These are phyloP conservation scores for Lepiota venenata DNA, from an alignment of 768 basidiomycete species.

Conservation along the genomic window DNA sequence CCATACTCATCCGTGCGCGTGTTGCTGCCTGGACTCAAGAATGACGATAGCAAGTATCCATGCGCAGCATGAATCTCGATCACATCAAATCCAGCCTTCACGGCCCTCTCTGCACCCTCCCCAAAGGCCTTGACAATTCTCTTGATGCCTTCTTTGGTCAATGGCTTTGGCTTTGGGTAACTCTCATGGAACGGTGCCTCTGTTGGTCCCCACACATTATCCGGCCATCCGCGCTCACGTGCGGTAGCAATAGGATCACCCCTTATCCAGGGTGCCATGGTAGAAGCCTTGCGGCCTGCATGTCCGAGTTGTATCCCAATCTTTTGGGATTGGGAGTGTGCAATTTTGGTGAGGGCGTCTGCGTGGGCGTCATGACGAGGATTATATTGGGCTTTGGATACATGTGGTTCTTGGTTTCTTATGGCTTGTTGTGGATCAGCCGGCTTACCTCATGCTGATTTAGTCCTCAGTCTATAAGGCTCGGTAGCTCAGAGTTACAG, in stretches of 20 bases:
- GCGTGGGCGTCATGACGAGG: conserved; percentile 57
- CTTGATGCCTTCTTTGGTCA: conserved; percentile 56
- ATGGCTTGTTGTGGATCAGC: too few species aligned
- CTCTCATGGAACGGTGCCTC: conserved; percentile 37
- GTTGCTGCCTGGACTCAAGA: conserved; percentile 59
- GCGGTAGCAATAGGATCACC: conserved; percentile 23
- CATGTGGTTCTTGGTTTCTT: too few species aligned
- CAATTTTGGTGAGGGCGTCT: conserved; percentile 39
- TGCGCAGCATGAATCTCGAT: conserved; percentile 67
- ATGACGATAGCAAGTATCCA: conserved; percentile 56
- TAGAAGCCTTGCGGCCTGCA: conserved; percentile 74
- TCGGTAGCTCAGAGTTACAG: too few species aligned
- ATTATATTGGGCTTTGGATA: too few species aligned
- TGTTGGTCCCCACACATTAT: conserved; percentile 57
- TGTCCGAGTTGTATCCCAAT: conserved; percentile 79
- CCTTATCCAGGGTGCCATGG: conserved; percentile 57
- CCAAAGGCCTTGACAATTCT: conserved; percentile 53
- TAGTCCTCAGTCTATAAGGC: too few species aligned
- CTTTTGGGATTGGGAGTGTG: conserved; percentile 67
- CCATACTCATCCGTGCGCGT: conserved; percentile 68
- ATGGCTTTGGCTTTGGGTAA: conserved; percentile 51
- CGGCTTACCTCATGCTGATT: too few species aligned
- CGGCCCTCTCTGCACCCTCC: conserved; percentile 45
- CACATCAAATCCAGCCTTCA: conserved; percentile 58
- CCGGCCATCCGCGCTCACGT: conserved; percentile 46